Percentiles rank a stretch among this genome's conserved stretches.
Conservation (phyloP, 768 basidiomycete genomes). For the Russula brevipes region DNA sequence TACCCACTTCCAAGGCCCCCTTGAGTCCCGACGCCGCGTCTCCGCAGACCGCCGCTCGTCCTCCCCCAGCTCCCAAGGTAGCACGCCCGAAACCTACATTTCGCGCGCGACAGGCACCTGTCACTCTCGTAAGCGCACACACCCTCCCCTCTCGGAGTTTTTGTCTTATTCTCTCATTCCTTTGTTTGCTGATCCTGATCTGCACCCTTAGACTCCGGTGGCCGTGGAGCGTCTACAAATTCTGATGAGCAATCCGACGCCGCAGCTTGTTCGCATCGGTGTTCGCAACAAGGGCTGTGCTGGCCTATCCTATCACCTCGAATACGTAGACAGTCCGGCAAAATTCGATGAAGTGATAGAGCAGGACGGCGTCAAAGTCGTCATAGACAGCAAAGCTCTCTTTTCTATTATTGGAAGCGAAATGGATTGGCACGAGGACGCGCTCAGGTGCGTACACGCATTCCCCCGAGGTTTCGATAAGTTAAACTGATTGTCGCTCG, state of each 20-base stretch:
- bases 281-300: slow-evolving; percentile 98
- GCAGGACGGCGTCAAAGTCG: slow-evolving; percentile 89
- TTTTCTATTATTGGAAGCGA: slow-evolving; percentile 98
- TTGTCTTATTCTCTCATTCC: too few species aligned
- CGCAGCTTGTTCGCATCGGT: slow-evolving; percentile 90
- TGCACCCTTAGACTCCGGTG: slow-evolving; percentile 55
- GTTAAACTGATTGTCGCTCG: not conserved
- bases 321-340: slow-evolving; percentile 86
- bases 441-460: slow-evolving; percentile 57
- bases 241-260: slow-evolving; percentile 78
- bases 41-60: slow-evolving; percentile 66
- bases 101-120: slow-evolving; percentile 68
- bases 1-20: slow-evolving; percentile 40
- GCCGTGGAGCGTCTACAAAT: slow-evolving; percentile 68
- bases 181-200: too few species aligned
- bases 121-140: slow-evolving; percentile 51
- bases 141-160: too few species aligned
- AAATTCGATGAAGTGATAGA: slow-evolving; percentile 96
- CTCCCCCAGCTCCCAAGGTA: slow-evolving; percentile 61
- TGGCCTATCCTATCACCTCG: slow-evolving; percentile 83
- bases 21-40: slow-evolving; percentile 58
- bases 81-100: slow-evolving; percentile 62
- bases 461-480: slow-evolving; percentile 20
- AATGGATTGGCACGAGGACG: slow-evolving; percentile 98
- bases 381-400: slow-evolving; percentile 94